These are phyloP conservation scores for Cordyceps cicadae DNA, from an alignment of 2,329 filamentous ascomycete species.

Conservation along the genomic window DNA sequence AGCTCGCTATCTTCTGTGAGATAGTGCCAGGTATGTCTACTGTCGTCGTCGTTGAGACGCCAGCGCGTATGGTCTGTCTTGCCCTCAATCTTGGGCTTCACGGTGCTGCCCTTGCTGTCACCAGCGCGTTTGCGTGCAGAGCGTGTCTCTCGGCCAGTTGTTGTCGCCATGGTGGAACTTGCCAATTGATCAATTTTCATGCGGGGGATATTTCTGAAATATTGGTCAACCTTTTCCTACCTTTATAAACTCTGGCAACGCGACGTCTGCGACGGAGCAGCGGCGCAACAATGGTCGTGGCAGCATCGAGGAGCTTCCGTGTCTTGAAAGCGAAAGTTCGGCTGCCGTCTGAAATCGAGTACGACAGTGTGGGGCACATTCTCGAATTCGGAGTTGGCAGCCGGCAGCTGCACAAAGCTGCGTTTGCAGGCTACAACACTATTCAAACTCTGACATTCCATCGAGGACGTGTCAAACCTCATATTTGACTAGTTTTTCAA, in stretches of 20 bases:
- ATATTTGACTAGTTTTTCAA: not conserved
- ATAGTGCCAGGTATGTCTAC: conserved; percentile 92
- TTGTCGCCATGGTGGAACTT: conserved; percentile 19
- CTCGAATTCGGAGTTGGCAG: conserved; percentile 9
- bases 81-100: conserved; percentile 39
- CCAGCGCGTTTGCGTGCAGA: conserved; percentile 36
- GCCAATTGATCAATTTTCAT: not conserved
- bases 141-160: conserved; percentile 23
- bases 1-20: conserved; percentile 63
- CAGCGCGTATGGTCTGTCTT: conserved; percentile 76
- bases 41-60: conserved; percentile 74
- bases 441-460: too few species aligned
- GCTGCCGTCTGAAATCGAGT: not conserved
- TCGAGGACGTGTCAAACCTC: not conserved
- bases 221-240: not conserved
- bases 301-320: not conserved
- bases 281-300: conserved; percentile 1
- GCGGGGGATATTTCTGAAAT: too few species aligned
- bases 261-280: not conserved
- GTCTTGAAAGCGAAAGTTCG: not conserved
- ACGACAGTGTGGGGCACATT: not conserved
- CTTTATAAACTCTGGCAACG: conserved; percentile 2
- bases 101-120: conserved; percentile 30
- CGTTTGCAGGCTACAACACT: not conserved
- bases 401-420: not conserved